Evolutionary conservation across 176 grass and related monocot genomes (phyloP).

Genomic region (Secale cereale): DNA sequence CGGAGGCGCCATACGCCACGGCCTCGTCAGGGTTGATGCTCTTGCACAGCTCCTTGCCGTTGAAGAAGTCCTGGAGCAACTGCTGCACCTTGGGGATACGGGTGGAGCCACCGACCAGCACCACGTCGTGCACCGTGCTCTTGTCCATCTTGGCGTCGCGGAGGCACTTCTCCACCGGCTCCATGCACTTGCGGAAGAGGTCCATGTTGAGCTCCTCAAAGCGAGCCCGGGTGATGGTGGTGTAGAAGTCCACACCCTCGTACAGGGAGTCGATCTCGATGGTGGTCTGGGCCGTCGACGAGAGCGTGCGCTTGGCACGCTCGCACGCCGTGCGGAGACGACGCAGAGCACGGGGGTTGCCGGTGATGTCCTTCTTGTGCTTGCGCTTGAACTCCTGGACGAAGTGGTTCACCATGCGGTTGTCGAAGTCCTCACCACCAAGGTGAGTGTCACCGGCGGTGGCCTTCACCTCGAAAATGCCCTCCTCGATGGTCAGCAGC

Average conservation of each 20-base stretch:
- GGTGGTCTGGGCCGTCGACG: constrained; percentile 83
- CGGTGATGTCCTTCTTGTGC: constrained; percentile 65
- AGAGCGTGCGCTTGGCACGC: constrained; percentile 87
- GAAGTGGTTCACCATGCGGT: constrained; percentile 76
- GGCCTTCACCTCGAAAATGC: constrained; percentile 72
- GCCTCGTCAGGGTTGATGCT: constrained; percentile 99
- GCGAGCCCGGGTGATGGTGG: constrained; percentile 79
- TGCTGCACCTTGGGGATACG: constrained; percentile 95
- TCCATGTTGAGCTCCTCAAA: constrained; percentile 99
- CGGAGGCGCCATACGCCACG: constrained; percentile 83
- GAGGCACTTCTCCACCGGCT: constrained; percentile 93
- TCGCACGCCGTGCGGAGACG: constrained; percentile 70
- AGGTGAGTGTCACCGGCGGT: constrained; percentile 65
- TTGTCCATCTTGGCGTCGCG: constrained; percentile 99
- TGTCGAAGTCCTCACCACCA: constrained; percentile 62
- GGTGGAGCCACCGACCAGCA: constrained; percentile 91
- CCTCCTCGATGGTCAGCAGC: constrained; percentile 64
- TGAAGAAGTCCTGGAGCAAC: constrained; percentile 98
- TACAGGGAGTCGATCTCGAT: constrained; percentile 94
- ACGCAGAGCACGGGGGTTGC: constrained; percentile 42
- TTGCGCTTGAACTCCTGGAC: constrained; percentile 72
- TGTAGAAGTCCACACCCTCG: constrained; percentile 94
- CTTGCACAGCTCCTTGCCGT: constrained; percentile 99
- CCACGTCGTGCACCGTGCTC: constrained; percentile 77
- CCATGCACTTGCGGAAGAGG: constrained; percentile 93